These are phyloP conservation scores for Phytophthora meadii DNA, from an alignment of 352 stramenopile genomes.

Conservation along the genomic window DNA sequence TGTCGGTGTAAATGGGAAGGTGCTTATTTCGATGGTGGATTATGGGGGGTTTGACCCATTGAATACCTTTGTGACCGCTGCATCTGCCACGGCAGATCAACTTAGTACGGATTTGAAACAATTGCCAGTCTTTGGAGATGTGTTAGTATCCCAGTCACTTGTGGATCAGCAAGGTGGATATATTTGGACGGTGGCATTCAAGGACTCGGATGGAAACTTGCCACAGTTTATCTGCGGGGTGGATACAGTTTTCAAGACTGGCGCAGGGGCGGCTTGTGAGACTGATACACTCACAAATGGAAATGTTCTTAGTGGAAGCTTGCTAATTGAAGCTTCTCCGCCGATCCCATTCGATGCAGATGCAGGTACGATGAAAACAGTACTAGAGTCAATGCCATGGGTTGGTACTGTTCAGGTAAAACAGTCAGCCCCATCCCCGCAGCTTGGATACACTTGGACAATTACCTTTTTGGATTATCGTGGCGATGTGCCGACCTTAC, in stretches of 20 bases:
- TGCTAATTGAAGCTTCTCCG: slow-evolving; percentile 68
- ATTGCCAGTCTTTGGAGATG: slow-evolving; percentile 66
- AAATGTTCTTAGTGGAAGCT: slow-evolving; percentile 77
- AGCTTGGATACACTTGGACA: slow-evolving; percentile 78
- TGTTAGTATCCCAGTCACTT: slow-evolving; percentile 71
- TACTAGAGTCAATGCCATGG: slow-evolving; percentile 69
- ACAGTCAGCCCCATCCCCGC: slow-evolving; percentile 50
- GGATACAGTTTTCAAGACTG: slow-evolving; percentile 42
- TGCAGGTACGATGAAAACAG: slow-evolving; percentile 49
- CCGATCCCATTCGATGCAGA: slow-evolving; percentile 68
- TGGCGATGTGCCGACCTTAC: slow-evolving; percentile 65
- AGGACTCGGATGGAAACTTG: slow-evolving; percentile 67
- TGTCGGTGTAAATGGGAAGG: slow-evolving; percentile 35
- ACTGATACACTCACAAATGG: slow-evolving; percentile 74
- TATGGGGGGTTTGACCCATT: slow-evolving; percentile 50
- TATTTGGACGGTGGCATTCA: slow-evolving; percentile 81
- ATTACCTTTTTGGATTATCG: slow-evolving; percentile 82
- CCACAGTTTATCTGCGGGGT: slow-evolving; percentile 78
- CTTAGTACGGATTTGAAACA: slow-evolving; percentile 55
- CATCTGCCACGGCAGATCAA: slow-evolving; percentile 46
- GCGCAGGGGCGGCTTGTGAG: slow-evolving; percentile 46
- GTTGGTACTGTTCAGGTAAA: slow-evolving; percentile 68
- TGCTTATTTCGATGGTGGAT: slow-evolving; percentile 54
- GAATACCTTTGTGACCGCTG: slow-evolving; percentile 64
- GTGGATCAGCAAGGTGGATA: slow-evolving; percentile 72